Evolutionary conservation across 2,329 filamentous ascomycete species (phyloP).

Genomic region (Claviceps africana): DNA sequence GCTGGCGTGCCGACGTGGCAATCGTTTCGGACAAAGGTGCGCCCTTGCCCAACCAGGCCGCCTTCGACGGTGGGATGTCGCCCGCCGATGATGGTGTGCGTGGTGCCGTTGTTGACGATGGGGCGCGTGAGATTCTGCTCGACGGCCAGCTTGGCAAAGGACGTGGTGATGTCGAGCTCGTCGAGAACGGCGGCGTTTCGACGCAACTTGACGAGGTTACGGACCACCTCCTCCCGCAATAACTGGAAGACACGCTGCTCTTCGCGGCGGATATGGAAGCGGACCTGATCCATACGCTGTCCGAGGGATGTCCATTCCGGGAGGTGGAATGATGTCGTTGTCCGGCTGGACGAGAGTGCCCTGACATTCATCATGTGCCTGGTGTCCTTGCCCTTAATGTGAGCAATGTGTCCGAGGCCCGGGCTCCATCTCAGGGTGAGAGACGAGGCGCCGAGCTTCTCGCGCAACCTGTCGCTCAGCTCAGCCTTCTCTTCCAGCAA

Average conservation of each 20-base stretch:
- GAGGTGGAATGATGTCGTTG: constrained; percentile 72
- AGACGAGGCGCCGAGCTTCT: constrained; percentile 45
- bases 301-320: constrained; percentile 76
- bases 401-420: constrained; percentile 76
- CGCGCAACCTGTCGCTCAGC: constrained; percentile 48
- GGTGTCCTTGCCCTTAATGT: constrained; percentile 71
- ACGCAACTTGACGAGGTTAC: constrained; percentile 71
- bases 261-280: constrained; percentile 65
- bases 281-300: constrained; percentile 61
- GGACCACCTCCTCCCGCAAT: constrained; percentile 62
- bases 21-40: constrained; percentile 74
- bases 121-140: constrained; percentile 66
- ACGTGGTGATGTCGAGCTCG: constrained; percentile 80
- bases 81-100: constrained; percentile 69
- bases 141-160: constrained; percentile 65
- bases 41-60: constrained; percentile 64
- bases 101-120: constrained; percentile 46
- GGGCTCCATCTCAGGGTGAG: constrained; percentile 78
- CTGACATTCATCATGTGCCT: constrained; percentile 19
- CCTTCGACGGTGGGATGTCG: constrained; percentile 86
- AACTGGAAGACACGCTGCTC: constrained; percentile 67
- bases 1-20: constrained; percentile 59
- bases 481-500: constrained; percentile 45
- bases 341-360: constrained; percentile 62
- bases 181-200: constrained; percentile 86